Evolutionary conservation across 2,329 filamentous ascomycete species (phyloP).

Genomic region (Ophiostoma himal-ulmi): DNA sequence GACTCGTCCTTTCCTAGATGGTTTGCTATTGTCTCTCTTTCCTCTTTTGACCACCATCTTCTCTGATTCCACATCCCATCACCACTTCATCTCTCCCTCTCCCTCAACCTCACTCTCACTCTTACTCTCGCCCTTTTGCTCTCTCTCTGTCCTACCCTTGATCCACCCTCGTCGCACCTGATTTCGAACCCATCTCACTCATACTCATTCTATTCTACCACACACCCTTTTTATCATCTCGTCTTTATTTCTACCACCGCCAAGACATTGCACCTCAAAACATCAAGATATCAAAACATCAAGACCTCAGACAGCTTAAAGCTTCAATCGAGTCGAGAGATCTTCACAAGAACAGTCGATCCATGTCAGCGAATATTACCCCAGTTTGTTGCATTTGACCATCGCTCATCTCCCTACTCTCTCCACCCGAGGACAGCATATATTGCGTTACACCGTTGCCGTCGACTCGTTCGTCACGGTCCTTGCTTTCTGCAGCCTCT

Average conservation of each 20-base stretch:
- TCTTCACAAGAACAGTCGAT: background rate
- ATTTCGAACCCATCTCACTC: constrained; percentile 4
- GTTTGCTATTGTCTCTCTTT: background rate
- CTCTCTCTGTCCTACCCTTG: background rate
- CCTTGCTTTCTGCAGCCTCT: background rate
- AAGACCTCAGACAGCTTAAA: background rate
- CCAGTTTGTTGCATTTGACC: background rate
- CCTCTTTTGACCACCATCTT: background rate
- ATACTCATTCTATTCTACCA: background rate
- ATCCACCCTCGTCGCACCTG: background rate
- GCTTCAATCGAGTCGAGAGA: background rate
- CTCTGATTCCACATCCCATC: background rate
- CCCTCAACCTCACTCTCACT: background rate
- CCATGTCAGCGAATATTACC: background rate
- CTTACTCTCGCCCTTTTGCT: too few species aligned
- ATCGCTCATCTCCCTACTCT: background rate
- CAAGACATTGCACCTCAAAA: background rate
- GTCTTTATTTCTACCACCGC: background rate
- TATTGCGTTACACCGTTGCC: constrained; percentile 16
- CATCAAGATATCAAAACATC: background rate
- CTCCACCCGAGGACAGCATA: constrained; percentile 13
- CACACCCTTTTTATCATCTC: background rate
- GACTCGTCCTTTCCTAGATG: background rate
- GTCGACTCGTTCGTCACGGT: background rate
- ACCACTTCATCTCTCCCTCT: background rate